Conservation (phyloP, 2,329 filamentous ascomycete species). For the Onygena corvina region DNA sequence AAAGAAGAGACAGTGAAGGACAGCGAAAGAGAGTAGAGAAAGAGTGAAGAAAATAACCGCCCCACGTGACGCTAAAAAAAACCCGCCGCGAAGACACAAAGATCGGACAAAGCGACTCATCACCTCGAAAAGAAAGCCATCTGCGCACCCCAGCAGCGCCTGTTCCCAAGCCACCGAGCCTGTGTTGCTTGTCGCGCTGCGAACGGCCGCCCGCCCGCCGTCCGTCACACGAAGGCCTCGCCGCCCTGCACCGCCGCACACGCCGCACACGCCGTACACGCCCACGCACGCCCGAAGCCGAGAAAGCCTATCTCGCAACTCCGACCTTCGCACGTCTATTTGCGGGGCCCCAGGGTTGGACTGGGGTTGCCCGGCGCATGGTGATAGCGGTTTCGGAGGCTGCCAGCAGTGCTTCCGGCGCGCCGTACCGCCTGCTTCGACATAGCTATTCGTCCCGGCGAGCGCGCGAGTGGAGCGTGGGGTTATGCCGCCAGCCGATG, state of each 20-base stretch:
- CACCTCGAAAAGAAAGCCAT: background rate
- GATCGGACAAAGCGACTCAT: background rate
- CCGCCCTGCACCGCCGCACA: background rate
- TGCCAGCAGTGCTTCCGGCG: background rate
- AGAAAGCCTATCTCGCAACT: background rate
- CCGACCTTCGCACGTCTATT: background rate
- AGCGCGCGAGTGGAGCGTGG: background rate
- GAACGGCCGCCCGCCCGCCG: background rate
- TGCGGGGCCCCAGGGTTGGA: background rate
- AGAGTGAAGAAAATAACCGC: no score
- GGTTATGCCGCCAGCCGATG: background rate
- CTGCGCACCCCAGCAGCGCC: background rate
- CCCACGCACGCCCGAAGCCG: background rate
- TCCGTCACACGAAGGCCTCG: background rate
- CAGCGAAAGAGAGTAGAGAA: no score
- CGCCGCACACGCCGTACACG: no score
- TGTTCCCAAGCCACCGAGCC: background rate
- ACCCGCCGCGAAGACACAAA: background rate
- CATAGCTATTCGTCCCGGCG: no score
- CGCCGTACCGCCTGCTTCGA: no score
- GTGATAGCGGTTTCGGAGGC: constrained; percentile 17
- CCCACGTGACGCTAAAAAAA: background rate
- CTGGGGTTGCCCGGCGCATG: constrained; percentile 1
- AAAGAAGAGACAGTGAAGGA: no score
- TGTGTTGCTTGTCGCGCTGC: background rate